phyloP scores from a whole-genome alignment of 2,329 filamentous ascomycete species.

The Neonectria sp. region DNA sequence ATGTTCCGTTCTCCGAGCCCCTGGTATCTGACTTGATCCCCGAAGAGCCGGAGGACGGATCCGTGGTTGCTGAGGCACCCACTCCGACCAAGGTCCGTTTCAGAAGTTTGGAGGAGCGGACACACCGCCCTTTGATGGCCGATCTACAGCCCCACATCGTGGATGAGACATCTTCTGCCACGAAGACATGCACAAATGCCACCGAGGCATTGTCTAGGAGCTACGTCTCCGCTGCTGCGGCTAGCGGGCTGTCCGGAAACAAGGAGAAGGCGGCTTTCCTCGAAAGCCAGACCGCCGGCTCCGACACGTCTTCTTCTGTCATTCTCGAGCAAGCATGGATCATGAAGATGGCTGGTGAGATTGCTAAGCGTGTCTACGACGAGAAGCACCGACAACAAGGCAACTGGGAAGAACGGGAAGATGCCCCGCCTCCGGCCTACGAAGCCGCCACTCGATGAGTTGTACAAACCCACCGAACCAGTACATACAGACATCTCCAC shows the following conservation, averaged over 20 bases:
- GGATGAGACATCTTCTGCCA: conserved; percentile 44
- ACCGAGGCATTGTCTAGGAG: conserved; percentile 33
- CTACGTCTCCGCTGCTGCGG: conserved; percentile 37
- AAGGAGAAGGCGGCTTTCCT: conserved; percentile 50
- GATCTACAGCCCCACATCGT: conserved; percentile 41
- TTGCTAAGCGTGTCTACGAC: conserved; percentile 88
- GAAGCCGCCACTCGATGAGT: conserved; percentile 63
- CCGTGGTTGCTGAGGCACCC: conserved; percentile 44
- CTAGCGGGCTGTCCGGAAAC: conserved; percentile 37
- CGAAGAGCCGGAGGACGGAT: conserved; percentile 71
- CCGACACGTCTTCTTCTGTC: conserved; percentile 68
- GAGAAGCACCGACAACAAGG: conserved; percentile 74
- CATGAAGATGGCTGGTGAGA: conserved; percentile 94
- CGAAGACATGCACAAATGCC: conserved; percentile 37
- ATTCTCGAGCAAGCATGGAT: conserved; percentile 89
- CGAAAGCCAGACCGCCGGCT: conserved; percentile 53
- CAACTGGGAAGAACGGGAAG: conserved; percentile 66
- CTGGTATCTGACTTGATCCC: conserved; percentile 69
- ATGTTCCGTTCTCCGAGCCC: conserved; percentile 74
- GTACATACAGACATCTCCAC: conserved; percentile 39
- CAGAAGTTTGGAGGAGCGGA: conserved; percentile 40
- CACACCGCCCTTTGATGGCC: conserved; percentile 44
- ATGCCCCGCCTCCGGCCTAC: conserved; percentile 74
- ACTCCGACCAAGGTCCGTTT: conserved; percentile 61
- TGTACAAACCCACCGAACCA: conserved; percentile 25